Percentiles rank a stretch among this genome's conserved stretches.
Conservation (phyloP, 2,329 filamentous ascomycete genomes). For the Polychaeton citri region DNA sequence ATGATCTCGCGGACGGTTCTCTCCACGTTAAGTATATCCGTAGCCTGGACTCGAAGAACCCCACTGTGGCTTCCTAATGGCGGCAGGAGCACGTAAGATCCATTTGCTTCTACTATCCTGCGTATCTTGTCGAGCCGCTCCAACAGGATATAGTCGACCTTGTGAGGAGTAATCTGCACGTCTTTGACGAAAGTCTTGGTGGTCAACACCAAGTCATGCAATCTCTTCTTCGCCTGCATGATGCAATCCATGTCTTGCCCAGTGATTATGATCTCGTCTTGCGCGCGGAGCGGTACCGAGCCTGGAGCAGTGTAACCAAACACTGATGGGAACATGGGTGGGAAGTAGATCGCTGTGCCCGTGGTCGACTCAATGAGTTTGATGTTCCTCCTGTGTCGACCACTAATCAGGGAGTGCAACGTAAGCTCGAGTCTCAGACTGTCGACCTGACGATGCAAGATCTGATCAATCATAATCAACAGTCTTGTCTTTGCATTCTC, state of each 20-base stretch:
- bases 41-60: slow-evolving; percentile 79
- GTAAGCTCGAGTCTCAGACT: slow-evolving; percentile 70
- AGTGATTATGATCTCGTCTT: slow-evolving; percentile 89
- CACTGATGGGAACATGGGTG: slow-evolving; percentile 80
- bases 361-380: slow-evolving; percentile 94
- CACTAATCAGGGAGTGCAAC: slow-evolving; percentile 83
- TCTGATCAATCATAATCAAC: slow-evolving; percentile 91
- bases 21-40: slow-evolving; percentile 86
- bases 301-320: slow-evolving; percentile 81
- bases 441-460: slow-evolving; percentile 66
- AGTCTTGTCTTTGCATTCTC: slow-evolving; percentile 96
- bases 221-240: slow-evolving; percentile 74
- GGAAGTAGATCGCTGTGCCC: slow-evolving; percentile 95
- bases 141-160: slow-evolving; percentile 88
- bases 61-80: slow-evolving; percentile 73
- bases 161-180: slow-evolving; percentile 74
- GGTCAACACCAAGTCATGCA: slow-evolving; percentile 69
- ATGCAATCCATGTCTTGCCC: slow-evolving; percentile 78
- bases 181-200: slow-evolving; percentile 76
- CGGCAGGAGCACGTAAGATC: slow-evolving; percentile 87
- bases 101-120: slow-evolving; percentile 94
- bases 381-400: slow-evolving; percentile 90
- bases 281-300: slow-evolving; percentile 60
- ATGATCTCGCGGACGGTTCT: slow-evolving; percentile 92
- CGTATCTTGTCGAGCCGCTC: slow-evolving; percentile 89